These are phyloP conservation scores for Adansonia digitata DNA, from an alignment of 345 rosid genomes.

Conservation along the genomic window DNA sequence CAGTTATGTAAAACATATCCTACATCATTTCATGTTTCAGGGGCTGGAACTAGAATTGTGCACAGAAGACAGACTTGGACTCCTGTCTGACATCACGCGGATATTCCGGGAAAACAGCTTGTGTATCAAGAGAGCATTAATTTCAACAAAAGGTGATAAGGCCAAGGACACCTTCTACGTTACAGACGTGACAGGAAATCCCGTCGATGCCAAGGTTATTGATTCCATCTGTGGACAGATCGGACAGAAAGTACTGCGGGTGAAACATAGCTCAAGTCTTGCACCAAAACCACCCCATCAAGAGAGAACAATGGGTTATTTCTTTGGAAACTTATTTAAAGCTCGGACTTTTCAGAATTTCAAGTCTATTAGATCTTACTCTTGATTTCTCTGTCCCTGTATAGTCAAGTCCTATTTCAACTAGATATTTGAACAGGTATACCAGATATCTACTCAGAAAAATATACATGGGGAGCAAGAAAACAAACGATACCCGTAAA, in stretches of 20 bases:
- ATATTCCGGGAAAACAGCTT: slow-evolving; percentile 55
- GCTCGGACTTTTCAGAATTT: slow-evolving; percentile 41
- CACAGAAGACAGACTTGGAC: slow-evolving; percentile 49
- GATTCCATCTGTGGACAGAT: slow-evolving; percentile 35
- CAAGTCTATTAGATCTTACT: slow-evolving; percentile 39
- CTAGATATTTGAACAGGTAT: slow-evolving; percentile 17
- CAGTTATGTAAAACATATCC: not conserved
- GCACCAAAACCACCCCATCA: slow-evolving; percentile 31
- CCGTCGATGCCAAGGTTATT: slow-evolving; percentile 41
- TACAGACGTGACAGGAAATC: slow-evolving; percentile 42
- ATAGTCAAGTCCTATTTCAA: not conserved
- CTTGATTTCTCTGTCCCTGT: slow-evolving; percentile 20
- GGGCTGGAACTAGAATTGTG: slow-evolving; percentile 54
- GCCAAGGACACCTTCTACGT: slow-evolving; percentile 49
- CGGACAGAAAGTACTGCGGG: slow-evolving; percentile 31
- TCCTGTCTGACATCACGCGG: slow-evolving; percentile 56
- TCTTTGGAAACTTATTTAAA: slow-evolving; percentile 48
- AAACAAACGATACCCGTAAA: slow-evolving; percentile 4
- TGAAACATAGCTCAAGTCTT: slow-evolving; percentile 28
- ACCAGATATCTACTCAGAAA: slow-evolving; percentile 6
- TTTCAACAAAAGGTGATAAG: slow-evolving; percentile 40
- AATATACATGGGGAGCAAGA: not conserved
- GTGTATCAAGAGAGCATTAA: slow-evolving; percentile 50
- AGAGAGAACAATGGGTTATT: slow-evolving; percentile 33
- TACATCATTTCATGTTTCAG: slow-evolving; percentile 21